A percentile compares a stretch with the other conserved stretches of the same genome.
These are phyloP conservation scores for Diddensiella santjacobensis DNA, from an alignment of 805 yeast species.

Conservation along the genomic window DNA sequence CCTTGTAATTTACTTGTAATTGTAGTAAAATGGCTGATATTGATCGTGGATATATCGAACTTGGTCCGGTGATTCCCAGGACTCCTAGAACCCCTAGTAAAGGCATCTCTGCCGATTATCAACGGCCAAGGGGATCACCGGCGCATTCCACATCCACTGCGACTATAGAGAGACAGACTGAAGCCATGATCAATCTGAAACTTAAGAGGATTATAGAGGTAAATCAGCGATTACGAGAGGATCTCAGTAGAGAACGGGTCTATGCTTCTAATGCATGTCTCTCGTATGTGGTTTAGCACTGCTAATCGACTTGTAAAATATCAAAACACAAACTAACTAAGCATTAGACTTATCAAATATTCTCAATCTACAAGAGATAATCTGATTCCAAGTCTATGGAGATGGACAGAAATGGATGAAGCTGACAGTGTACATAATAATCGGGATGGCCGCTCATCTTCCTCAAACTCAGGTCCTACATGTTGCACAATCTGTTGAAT, in stretches of 20 bases:
- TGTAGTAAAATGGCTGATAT: not conserved
- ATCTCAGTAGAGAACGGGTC: constrained; percentile 17
- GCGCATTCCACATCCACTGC: not conserved
- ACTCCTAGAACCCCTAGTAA: not conserved
- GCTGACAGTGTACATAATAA: constrained; percentile 7
- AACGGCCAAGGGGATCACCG: not conserved
- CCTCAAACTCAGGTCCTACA: not conserved
- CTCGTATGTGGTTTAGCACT: not conserved
- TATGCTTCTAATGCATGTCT: constrained; percentile 20
- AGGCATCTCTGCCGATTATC: not conserved
- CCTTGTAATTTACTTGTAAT: not conserved
- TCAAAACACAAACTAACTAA: too few relatives aligned
- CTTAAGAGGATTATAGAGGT: constrained; percentile 16
- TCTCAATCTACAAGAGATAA: constrained; percentile 13
- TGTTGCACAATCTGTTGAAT: not conserved
- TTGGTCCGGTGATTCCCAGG: not conserved
- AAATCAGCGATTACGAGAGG: constrained; percentile 18
- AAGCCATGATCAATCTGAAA: constrained; percentile 14
- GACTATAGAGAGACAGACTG: constrained; percentile 13
- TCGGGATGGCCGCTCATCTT: not conserved
- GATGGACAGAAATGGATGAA: constrained; percentile 14
- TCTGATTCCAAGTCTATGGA: constrained; percentile 15
- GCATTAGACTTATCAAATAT: constrained; percentile 10
- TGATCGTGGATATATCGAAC: not conserved
- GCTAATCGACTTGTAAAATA: too few relatives aligned